Base-by-base conservation (phyloP, 345 rosid genomes). In the Draba incana region DNA sequence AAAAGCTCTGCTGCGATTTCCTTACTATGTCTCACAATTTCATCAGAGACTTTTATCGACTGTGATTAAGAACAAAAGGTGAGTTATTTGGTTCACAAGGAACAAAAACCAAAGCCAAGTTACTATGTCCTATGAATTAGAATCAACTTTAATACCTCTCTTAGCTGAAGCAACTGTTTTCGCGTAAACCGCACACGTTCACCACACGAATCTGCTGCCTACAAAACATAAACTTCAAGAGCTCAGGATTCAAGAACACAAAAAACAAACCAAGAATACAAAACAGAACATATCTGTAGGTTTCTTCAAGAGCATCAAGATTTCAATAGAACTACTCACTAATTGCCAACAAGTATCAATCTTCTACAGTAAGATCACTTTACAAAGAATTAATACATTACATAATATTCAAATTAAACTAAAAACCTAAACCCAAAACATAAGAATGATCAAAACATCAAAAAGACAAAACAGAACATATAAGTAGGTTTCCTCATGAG, bases 331-430 rank as follows among this genome's bases (percentile, higher is more conserved):
- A 55, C 11, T 5, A 23, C 55, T 35, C 72, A 56, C 55, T 68
- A 45, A 68, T 31, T 15, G 75, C 14, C 46, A 42, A 10, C 33
- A 41, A 43, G 66, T 8, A 6, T 38, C 39, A n/a, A 35, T 35
- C 27, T 57, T 24, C 23, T 15, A 83, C 92, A 76, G 89, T 76
- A 81, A 80, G 84, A 54, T 70, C 85, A 78, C 90, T 51, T 81
- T 39, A 11, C 84, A 86, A 86, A 84, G 89, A 86, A 88, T 84
- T 84, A 84, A 90, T 85, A 84, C 88, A 83, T 58, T 31, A 10
- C 38, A 68, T 30, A 3, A 13, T 33, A 15, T n/a, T 57, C 10
- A 64, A 41, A 33, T 50, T 41, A 80, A 45, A 20, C 20, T 20
- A 20, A 25, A 53, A 52, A 11, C 14, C 14, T 37, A 38, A 64